Base-by-base conservation (phyloP, 1,284 basidiomycete genomes). In the Gymnopus androsaceus region DNA sequence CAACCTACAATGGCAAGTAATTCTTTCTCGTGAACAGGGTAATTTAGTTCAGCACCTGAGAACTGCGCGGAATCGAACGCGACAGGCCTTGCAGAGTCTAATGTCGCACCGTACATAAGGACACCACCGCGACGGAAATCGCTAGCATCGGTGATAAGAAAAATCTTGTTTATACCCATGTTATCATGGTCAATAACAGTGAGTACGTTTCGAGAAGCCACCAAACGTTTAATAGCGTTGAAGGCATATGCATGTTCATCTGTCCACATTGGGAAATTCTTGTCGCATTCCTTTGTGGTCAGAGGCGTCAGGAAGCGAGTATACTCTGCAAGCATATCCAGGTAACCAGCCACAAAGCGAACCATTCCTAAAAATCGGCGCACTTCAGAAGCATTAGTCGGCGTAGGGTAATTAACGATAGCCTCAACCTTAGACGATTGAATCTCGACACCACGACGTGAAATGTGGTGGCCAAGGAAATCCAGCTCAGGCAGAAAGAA, bases 21-120 rank as follows among this genome's bases (percentile, higher is more conserved):
- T 51, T 74, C 70, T 42, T 74, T 69, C n/a, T n/a, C n/a, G n/a
- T n/a, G n/a, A n/a, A n/a, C 64, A 9, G 65, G 61, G 55, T 72
- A 73, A 51, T 71, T 71, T 4, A 65, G 28, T 52, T 74, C 61
- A 0, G 72, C 67, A 1, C 57, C 52, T 8, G 66, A 69, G 31
- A 75, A 62, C 27, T 64, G 59, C 21, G 51, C 45, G 0, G 66
- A 70, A 23, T 71, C 66, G 41, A 62, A 75, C 0, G 69, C 69
- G 0, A 73, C 70, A 0, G 69, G 71, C 1, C 63, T 44, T 1
- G 66, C 66, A 3, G 62, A 64, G 27, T 69, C 64, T 63, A 66
- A 66, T n/a, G 60, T 62, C 11, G 28, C 21, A 0, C 68, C 68
- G 30, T 57, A 68, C 0, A 60, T 60, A 0, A 71, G 59, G 9